Evolutionary conservation across 371 early-diverging fungal genomes (phyloP), one percentile per base, ranked within the genome.

Genomic region (Mucor irregularis): DNA sequence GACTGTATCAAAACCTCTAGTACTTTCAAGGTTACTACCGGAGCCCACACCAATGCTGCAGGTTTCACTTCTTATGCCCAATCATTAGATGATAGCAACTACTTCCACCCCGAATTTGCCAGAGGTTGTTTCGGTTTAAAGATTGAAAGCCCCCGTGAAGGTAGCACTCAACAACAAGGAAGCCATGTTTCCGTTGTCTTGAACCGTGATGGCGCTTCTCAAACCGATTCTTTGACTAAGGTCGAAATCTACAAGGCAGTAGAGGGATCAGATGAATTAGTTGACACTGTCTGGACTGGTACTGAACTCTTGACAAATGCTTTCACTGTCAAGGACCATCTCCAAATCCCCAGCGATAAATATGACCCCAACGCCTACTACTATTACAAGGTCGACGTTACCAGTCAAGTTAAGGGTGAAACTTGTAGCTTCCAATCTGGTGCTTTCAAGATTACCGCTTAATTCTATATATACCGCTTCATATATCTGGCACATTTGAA

Each of bases 21-120:
- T 35, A 74, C 73, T 44, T 83, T 86, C 71, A 85, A 84, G 75
- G 84, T 82, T 6, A 73, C 80, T 19, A 54, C 74, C n/a, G 81
- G 79, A 40, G 76, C 78, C 30, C 83, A 84, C 61, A 58, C 63
- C 39, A 82, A 85, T 61, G 74, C 80, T 31, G 72, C 72, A 50
- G 81, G 84, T 49, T 57, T 74, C 29, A 70, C 69, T 59, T 77
- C 78, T 39, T 81, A 70, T 30, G 51, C 66, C 33, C 74, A 78
- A 51, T 56, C 55, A 10, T 57, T 70, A 19, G 60, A 68, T 50
- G 78, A 78, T 49, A 42, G 52, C 22, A 53, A 47, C 9, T 42
- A 70, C 45, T 78, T 70, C 48, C 37, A 59, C 40, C 52, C 53
- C 19, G 66, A 74, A 9, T 56, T 70, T 30, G 53, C 58, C 44